Conservation (phyloP, 495 filamentous ascomycete genomes). For the Glarea lozoyensis region DNA sequence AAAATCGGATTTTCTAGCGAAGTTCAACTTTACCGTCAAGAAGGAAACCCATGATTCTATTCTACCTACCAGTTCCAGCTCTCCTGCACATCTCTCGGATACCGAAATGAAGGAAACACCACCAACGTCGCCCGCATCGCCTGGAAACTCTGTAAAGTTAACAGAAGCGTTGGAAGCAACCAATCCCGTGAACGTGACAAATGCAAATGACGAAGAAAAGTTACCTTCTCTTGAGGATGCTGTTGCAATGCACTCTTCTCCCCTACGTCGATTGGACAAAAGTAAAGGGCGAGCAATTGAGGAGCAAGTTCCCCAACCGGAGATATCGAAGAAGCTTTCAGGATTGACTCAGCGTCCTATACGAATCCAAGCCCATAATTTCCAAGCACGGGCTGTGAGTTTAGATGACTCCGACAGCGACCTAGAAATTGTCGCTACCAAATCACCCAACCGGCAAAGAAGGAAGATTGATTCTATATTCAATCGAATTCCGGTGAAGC, state of each 20-base stretch:
- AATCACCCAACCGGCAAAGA: constrained; percentile 6
- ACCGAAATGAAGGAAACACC: constrained; percentile 39
- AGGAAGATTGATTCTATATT: constrained; percentile 50
- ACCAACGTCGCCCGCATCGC: constrained; percentile 38
- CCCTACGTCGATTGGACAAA: constrained; percentile 32
- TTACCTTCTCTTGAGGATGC: constrained; percentile 27
- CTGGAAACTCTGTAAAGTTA: constrained; percentile 10
- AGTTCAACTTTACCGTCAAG: constrained; percentile 61
- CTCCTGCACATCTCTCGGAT: constrained; percentile 30
- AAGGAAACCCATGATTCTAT: constrained; percentile 12
- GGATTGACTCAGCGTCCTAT: constrained; percentile 14
- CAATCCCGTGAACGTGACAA: constrained; percentile 2
- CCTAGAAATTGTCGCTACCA: constrained; percentile 44
- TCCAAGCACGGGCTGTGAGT: no score
- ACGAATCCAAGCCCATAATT: constrained; percentile 16
- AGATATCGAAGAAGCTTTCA: constrained; percentile 3
- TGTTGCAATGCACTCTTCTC: constrained; percentile 6
- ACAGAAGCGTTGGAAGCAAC: neutral
- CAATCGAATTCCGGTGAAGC: constrained; percentile 52
- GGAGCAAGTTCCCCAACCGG: constrained; percentile 16
- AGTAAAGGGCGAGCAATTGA: constrained; percentile 42
- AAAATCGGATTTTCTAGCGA: constrained; percentile 73
- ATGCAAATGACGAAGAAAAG: constrained; percentile 13
- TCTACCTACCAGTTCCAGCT: constrained; percentile 29
- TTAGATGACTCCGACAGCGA: constrained; percentile 60